phyloP scores from a whole-genome alignment of 192 early-diverging fungal species.

The Lunasporangiospora selenospora region DNA sequence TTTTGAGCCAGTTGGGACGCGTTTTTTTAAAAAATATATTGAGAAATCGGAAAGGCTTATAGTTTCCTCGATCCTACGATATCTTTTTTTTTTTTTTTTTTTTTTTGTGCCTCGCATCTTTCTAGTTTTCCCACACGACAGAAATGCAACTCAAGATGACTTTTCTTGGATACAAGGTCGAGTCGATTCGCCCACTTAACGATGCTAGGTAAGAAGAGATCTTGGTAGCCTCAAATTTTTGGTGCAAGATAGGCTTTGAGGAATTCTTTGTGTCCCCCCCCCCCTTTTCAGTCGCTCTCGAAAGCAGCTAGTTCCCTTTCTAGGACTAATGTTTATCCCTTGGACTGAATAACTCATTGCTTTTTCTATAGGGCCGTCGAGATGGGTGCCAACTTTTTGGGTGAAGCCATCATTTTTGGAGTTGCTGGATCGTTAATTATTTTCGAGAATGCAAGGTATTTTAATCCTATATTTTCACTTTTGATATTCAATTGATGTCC shows the following conservation, averaged over 20 bases:
- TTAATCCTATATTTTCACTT: background rate
- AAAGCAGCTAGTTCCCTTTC: background rate
- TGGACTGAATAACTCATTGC: background rate
- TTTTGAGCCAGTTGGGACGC: no score
- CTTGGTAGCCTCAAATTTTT: background rate
- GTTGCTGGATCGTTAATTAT: slow-evolving; percentile 78
- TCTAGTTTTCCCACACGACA: slow-evolving; percentile 70
- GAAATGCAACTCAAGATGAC: slow-evolving; percentile 87
- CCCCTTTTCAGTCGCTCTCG: background rate
- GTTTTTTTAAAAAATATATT: no score
- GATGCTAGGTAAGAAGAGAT: slow-evolving; percentile 61
- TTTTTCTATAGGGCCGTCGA: slow-evolving; percentile 69
- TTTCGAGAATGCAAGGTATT: slow-evolving; percentile 72
- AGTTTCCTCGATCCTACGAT: no score
- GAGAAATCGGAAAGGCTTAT: no score
- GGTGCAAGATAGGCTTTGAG: no score
- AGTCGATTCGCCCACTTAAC: slow-evolving; percentile 79
- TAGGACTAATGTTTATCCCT: background rate
- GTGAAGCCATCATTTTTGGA: slow-evolving; percentile 78
- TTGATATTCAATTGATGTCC: no score
- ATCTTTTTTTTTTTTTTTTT: no score
- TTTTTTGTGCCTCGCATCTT: no score
- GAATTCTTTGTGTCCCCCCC: no score
- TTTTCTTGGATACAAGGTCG: slow-evolving; percentile 77
- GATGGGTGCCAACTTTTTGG: slow-evolving; percentile 80